These are phyloP conservation scores for Myxozyma vanderwaltii DNA, from an alignment of 805 yeast genomes.

Conservation along the genomic window DNA sequence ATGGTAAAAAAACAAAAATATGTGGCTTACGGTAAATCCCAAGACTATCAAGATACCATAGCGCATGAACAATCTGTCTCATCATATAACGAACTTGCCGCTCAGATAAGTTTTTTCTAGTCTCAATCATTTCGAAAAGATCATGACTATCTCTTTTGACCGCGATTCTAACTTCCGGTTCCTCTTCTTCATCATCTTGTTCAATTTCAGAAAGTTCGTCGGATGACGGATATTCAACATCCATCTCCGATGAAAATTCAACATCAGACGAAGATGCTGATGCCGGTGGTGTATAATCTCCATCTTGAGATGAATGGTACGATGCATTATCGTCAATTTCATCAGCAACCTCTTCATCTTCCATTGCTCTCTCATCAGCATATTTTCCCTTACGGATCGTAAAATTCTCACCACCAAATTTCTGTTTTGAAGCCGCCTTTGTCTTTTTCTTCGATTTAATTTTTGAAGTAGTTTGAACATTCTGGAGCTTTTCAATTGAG, in stretches of 20 bases:
- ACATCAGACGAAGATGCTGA: slow-evolving; percentile 13
- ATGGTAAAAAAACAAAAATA: background rate
- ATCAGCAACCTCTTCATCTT: slow-evolving; percentile 12
- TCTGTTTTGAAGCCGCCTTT: background rate
- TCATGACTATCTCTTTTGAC: slow-evolving; percentile 64
- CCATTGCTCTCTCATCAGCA: background rate
- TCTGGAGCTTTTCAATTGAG: background rate
- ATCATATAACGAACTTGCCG: slow-evolving; percentile 32
- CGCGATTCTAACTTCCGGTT: slow-evolving; percentile 22
- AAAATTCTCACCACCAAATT: background rate
- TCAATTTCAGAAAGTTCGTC: slow-evolving; percentile 10
- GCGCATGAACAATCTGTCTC: slow-evolving; percentile 31
- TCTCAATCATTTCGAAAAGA: slow-evolving; percentile 56
- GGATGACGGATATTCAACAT: slow-evolving; percentile 9
- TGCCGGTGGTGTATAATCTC: slow-evolving; percentile 18
- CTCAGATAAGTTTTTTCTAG: slow-evolving; percentile 22
- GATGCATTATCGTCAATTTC: slow-evolving; percentile 15
- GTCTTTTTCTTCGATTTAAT: background rate
- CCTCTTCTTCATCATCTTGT: background rate
- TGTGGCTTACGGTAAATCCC: slow-evolving; percentile 22
- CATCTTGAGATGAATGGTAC: slow-evolving; percentile 26
- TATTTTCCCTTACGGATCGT: no score
- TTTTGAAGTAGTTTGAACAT: background rate
- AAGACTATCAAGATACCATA: slow-evolving; percentile 27
- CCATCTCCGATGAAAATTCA: slow-evolving; percentile 12